These are phyloP conservation scores for Zoysia japonica DNA, from an alignment of 176 grass and related monocot genomes.

Conservation along the genomic window DNA sequence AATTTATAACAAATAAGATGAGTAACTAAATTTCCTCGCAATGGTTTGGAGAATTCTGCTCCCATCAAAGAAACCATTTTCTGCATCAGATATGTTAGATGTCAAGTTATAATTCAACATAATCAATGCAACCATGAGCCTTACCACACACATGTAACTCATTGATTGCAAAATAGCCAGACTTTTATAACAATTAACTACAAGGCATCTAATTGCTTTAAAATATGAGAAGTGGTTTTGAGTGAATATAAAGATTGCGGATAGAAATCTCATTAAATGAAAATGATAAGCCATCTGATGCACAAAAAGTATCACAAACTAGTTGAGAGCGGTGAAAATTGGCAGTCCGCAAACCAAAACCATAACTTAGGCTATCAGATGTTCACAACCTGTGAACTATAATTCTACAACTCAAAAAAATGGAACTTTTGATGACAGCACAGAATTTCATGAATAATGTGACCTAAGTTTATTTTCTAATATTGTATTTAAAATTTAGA, in stretches of 20 bases:
- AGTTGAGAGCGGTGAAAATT: too few species aligned
- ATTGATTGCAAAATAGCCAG: not conserved
- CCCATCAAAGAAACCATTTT: conserved; percentile 96
- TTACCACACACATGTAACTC: not conserved
- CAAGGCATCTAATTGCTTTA: not conserved
- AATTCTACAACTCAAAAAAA: not conserved
- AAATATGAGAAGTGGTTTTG: not conserved
- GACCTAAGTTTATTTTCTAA: not conserved
- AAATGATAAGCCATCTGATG: too few species aligned
- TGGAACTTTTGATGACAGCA: not conserved
- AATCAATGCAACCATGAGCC: conserved; percentile 1
- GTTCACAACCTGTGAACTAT: too few species aligned
- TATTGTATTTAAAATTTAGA: not conserved
- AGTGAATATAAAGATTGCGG: not conserved
- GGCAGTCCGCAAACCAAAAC: too few species aligned
- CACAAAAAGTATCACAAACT: too few species aligned
- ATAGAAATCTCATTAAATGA: too few species aligned
- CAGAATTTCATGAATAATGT: not conserved
- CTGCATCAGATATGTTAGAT: conserved; percentile 44
- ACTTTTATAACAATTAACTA: not conserved
- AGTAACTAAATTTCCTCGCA: conserved; percentile 65
- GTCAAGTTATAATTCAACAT: not conserved
- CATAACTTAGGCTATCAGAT: too few species aligned
- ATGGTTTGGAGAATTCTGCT: conserved; percentile 72
- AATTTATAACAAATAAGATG: conserved; percentile 97